Evolutionary conservation across 1,284 basidiomycete species (phyloP), one percentile per base, ranked within the genome.

Genomic region (Ganoderma multipileum): DNA sequence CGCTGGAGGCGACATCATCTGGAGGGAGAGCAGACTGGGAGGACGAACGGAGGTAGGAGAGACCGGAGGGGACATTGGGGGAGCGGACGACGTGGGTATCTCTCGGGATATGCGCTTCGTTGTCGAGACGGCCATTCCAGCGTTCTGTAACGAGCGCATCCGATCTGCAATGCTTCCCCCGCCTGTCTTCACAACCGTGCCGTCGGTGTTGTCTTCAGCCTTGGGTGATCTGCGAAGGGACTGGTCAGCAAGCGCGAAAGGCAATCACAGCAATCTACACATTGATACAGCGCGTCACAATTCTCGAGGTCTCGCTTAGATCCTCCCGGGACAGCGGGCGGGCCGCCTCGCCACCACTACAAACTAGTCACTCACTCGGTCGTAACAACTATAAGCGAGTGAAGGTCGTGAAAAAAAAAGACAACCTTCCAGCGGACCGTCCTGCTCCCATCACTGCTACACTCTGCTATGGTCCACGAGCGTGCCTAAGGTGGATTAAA

Each of bases 141-240:
- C 87, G 71, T 86, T 86, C 76, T 90, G 85, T n/a, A 94, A 79
- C n/a, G 89, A 86, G 71, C 84, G 86, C 76, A 93, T 83, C 63
- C 92, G 88, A 81, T 93, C 92, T 54, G 90, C 89, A 69, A 94
- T 91, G 61, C 85, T 87, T 8, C 81, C 84, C n/a, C 85, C 84
- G 1, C 84, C 73, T 1, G 72, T 73, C 70, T 82, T 84, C 67
- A 73, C 83, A 54, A 81, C 80, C 5, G 80, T 73, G 26, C 78
- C 82, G 65, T 81, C 78, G 30, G 72, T 28, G 18, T 74, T 66
- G 50, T 68, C 59, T 63, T 72, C 71, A 36, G 20, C 42, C 23
- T 50, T 59, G 1, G 70, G 14, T 54, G 57, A 38, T 66, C 71
- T 65, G 12, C 61, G 72, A 68, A 72, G 8, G 36, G 20, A 54